Evolutionary conservation across 164 flowering plant genomes (phyloP).

Genomic region (Stephania japonica): DNA sequence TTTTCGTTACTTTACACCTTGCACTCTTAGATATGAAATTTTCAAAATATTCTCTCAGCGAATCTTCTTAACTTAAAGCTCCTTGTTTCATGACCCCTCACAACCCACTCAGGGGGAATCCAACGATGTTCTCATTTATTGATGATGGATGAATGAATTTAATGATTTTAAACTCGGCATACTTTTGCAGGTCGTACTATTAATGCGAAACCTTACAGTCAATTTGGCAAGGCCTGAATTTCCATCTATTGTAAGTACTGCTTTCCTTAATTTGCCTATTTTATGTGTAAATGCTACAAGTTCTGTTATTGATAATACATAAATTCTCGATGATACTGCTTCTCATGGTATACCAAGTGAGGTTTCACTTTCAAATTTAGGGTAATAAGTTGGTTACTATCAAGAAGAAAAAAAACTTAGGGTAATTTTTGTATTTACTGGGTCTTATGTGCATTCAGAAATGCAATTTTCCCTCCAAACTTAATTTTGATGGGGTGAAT

Average conservation of each 20-base stretch:
- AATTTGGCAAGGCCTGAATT: conserved; percentile 58
- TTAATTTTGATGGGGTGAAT: too few relatives aligned
- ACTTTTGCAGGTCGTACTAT: conserved; percentile 57
- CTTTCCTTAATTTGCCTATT: background rate
- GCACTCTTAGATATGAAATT: background rate
- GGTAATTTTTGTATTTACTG: too few relatives aligned
- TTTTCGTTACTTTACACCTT: background rate
- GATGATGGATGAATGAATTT: background rate
- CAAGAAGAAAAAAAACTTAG: too few relatives aligned
- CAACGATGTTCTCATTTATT: background rate
- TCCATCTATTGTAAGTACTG: conserved; percentile 58
- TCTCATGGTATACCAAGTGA: background rate
- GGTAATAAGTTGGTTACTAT: too few relatives aligned
- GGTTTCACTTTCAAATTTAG: background rate
- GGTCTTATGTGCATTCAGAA: too few relatives aligned
- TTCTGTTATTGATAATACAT: background rate
- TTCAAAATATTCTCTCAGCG: background rate
- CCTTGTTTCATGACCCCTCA: background rate
- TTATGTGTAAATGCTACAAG: too few relatives aligned
- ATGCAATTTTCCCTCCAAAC: too few relatives aligned
- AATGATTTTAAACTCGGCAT: background rate
- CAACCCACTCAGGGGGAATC: background rate
- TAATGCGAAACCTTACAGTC: conserved; percentile 42
- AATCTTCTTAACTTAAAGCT: background rate
- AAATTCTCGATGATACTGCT: background rate